These are phyloP conservation scores for Entomophthora muscae DNA, from an alignment of 371 early-diverging fungal species.

Conservation along the genomic window DNA sequence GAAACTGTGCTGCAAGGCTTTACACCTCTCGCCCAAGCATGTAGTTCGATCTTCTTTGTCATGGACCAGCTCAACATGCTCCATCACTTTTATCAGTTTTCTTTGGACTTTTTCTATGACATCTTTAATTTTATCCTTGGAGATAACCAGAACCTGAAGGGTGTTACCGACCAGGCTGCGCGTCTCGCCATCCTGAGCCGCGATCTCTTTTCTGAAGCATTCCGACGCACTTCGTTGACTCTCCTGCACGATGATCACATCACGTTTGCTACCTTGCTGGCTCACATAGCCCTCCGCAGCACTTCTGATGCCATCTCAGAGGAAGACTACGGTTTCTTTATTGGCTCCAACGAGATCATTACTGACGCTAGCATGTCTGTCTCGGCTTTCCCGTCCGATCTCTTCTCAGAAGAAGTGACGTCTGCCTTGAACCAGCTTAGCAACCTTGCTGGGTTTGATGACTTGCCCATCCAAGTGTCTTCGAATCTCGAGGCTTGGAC, in stretches of 20 bases:
- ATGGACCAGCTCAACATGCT: constrained; percentile 83
- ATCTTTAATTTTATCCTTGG: constrained; percentile 81
- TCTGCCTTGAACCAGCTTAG: constrained; percentile 28
- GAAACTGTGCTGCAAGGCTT: constrained; percentile 78
- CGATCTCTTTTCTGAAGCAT: constrained; percentile 74
- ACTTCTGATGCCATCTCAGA: constrained; percentile 38
- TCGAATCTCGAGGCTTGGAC: constrained; percentile 32
- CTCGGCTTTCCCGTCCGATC: constrained; percentile 21
- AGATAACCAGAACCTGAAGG: constrained; percentile 50
- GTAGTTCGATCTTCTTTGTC: constrained; percentile 86
- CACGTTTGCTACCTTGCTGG: constrained; percentile 71
- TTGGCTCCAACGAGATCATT: constrained; percentile 30
- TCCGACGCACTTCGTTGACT: constrained; percentile 60
- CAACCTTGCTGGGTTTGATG: constrained; percentile 31
- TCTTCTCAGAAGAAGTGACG: constrained; percentile 44
- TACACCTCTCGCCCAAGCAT: constrained; percentile 79
- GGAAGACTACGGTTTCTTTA: constrained; percentile 47
- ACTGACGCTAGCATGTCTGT: constrained; percentile 23
- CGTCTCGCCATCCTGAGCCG: constrained; percentile 57
- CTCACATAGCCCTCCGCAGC: constrained; percentile 66
- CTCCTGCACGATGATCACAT: constrained; percentile 82
- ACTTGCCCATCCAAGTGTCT: constrained; percentile 29
- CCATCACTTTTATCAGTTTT: constrained; percentile 94
- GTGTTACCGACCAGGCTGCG: constrained; percentile 45
- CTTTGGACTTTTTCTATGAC: constrained; percentile 88